Evolutionary conservation across 192 early-diverging fungal genomes (phyloP), one percentile per base, ranked within the genome.

Genomic region (Irineochytrium annulatum): DNA sequence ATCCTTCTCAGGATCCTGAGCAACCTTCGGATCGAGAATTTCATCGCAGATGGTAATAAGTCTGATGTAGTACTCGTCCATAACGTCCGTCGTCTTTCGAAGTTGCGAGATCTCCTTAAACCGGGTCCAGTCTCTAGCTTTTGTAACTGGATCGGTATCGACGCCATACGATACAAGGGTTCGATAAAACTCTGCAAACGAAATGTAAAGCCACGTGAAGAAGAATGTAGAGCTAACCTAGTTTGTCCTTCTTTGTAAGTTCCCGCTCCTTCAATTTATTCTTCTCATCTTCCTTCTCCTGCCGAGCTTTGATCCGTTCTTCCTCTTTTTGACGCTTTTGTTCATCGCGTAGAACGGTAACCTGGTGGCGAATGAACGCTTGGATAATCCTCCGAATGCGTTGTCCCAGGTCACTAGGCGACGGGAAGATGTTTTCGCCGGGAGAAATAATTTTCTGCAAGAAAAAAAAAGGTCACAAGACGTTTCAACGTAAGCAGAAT

Each of bases 41-140:
- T 86, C 83, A 46, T 83, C 76, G 37, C 84, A 90, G 19, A 77
- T 64, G 30, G 48, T 48, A 48, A 89, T 72, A 0, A 89, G 65
- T 31, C 85, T 78, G 27, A 75, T 52, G 52, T 76, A 86, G 63
- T 89, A 84, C 5, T 69, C 69, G 39, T 87, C 83, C 52, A 92
- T 68, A 2, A 78, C 78, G 20, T 89, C 85, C 51, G 84, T 82
- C 3, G 86, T 66, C 68, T 89, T 89, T 27, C 65, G 60, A 27
- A 92, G 52, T 32, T 84, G 80, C 33, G 87, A 69, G 13, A 91
- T 63, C 43, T 86, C 82, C 45, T 83, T 87, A 73, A 92, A 91
- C 2, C 77, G 69, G 0, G 67, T 70, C 90, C 90, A 92, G 34
- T 79, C 73, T 16, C 70, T 60, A 37, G 29, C 41, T 29, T 33